These are phyloP conservation scores for Teunomyces aglyptinius DNA, from an alignment of 805 yeast genomes.

Conservation along the genomic window DNA sequence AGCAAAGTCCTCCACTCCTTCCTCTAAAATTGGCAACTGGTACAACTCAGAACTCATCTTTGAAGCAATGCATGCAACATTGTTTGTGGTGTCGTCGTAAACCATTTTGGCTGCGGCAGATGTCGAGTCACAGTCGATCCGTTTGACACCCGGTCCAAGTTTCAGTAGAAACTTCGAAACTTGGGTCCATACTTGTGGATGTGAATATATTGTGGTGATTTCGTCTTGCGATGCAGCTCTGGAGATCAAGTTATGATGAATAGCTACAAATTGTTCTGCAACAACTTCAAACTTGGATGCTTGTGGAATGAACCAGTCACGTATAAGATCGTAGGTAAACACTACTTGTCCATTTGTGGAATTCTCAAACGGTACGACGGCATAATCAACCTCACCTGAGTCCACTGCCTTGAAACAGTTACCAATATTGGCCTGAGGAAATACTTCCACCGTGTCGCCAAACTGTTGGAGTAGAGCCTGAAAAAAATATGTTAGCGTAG, in stretches of 20 bases:
- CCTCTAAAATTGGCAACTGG: conserved; percentile 51
- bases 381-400: conserved; percentile 50
- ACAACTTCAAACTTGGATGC: conserved; percentile 47
- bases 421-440: conserved; percentile 43
- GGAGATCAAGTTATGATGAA: conserved; percentile 72
- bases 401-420: conserved; percentile 63
- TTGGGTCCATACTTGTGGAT: conserved; percentile 99
- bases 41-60: conserved; percentile 61
- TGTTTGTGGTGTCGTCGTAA: conserved; percentile 27
- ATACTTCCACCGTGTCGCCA: conserved; percentile 28
- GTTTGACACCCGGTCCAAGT: conserved; percentile 36
- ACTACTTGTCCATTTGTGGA: conserved; percentile 94
- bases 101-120: conserved; percentile 80
- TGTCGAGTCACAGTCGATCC: conserved; percentile 73
- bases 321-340: conserved; percentile 74
- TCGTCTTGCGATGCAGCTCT: conserved; percentile 41
- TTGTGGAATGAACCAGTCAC: conserved; percentile 56
- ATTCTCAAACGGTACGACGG: conserved; percentile 89
- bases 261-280: conserved; percentile 79
- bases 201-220: conserved; percentile 70
- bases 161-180: conserved; percentile 54
- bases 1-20: conserved; percentile 65
- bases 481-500: background rate
- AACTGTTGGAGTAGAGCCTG: conserved; percentile 53
- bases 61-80: conserved; percentile 73